Evolutionary conservation across 176 grass and related monocot species (phyloP).

Genomic region (Zizania latifolia): DNA sequence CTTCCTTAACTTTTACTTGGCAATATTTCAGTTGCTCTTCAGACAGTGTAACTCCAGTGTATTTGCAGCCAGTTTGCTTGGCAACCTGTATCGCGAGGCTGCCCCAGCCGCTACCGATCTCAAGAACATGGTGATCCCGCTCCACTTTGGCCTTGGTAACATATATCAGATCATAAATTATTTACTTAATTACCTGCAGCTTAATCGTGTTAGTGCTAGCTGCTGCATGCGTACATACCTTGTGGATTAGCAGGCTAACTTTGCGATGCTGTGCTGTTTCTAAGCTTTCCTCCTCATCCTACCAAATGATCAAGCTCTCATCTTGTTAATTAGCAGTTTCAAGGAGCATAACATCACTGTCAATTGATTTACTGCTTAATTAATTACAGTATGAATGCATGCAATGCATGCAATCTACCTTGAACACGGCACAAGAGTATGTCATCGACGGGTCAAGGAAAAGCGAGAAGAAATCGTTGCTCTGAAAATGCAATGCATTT

Average conservation of each 20-base stretch:
- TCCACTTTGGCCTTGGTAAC: constrained; percentile 60
- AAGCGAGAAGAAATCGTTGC: constrained; percentile 73
- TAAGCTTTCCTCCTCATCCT: constrained; percentile 73
- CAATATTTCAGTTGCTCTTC: constrained; percentile 69
- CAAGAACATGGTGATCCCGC: constrained; percentile 69
- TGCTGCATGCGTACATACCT: constrained; percentile 28
- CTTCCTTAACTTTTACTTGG: constrained; percentile 61
- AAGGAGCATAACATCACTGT: neutral
- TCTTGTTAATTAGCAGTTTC: neutral
- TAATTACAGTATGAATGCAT: too few relatives aligned
- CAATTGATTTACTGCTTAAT: neutral
- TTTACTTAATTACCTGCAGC: too few relatives aligned
- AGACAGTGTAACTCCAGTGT: constrained; percentile 85
- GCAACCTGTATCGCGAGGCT: constrained; percentile 71
- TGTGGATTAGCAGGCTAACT: constrained; percentile 69
- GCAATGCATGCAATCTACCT: too few relatives aligned
- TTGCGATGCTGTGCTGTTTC: constrained; percentile 67
- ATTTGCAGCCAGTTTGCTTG: constrained; percentile 78
- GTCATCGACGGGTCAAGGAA: constrained; percentile 92
- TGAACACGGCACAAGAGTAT: constrained; percentile 74
- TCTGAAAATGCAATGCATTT: constrained; percentile 2
- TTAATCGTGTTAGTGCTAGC: neutral
- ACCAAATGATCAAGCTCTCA: constrained; percentile 16
- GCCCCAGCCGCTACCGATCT: constrained; percentile 90
- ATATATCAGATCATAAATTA: neutral